Evolutionary conservation across 1,284 basidiomycete species (phyloP), one percentile per base, ranked within the genome.

Genomic region (Papiliotrema laurentii): DNA sequence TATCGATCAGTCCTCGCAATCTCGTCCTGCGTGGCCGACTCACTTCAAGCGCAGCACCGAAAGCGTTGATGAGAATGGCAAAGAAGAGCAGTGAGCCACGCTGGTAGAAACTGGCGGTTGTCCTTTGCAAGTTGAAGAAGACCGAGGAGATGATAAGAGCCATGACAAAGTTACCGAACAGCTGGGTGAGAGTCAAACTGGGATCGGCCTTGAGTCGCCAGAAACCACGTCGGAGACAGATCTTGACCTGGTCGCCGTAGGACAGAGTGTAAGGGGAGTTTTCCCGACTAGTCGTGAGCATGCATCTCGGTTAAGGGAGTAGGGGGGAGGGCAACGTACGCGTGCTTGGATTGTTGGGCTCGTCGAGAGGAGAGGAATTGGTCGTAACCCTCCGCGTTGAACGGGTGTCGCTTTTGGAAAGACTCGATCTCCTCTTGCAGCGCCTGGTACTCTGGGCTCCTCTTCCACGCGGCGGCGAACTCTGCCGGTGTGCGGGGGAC

Each of bases 401-500:
- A 51, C 1, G 75, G 75, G 58, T 70, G 74, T 44, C 59, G 54
- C 25, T 60, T 27, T 42, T 75, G 63, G 59, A 72, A 77, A 31
- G 52, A 50, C 1, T 54, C 63, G 38, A 78, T 75, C 24, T 77
- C 68, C 26, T 55, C 46, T 41, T 64, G 54, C 25, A 78, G 66
- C 22, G 53, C 47, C 28, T 63, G 51, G 46, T 74, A 73, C 45
- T 71, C 66, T 14, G 61, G 49, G 28, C 65, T 67, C 14, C 58
- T 53, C 51, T 68, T 72, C 74, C 75, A 76, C 33, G 51, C 49
- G 11, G 52, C 47, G 31, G 60, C 72, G 50, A 87, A 84, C 51
- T 87, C 85, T 5, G 75, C 75, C 0, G 85, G 74, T 0, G 82
- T 83, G 13, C 78, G 76, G 0, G 87, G 86, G 1, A 81, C 77